Evolutionary conservation across 805 yeast species (phyloP), one percentile per base, ranked within the genome.

Genomic region (Nadsonia fulvescens): DNA sequence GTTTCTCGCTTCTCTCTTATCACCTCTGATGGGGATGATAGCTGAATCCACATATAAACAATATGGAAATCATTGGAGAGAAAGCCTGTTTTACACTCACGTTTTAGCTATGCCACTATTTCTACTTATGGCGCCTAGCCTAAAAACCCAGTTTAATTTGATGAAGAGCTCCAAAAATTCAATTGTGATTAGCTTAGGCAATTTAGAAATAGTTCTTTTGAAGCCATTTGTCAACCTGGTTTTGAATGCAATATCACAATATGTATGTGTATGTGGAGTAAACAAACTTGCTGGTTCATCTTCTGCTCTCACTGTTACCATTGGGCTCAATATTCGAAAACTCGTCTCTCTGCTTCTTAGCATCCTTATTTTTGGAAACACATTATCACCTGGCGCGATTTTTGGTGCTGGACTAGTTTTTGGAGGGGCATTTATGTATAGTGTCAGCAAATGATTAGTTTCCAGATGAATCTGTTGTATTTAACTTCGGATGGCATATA

Each of bases 241-340:
- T 3, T 34, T 54, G 8, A 71, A 70, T 38, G 56, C 58, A 10
- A 9, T 55, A 1, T 65, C 77, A 1, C 79, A 71, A 44, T 56
- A 61, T 35, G 27, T 67, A 3, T 76, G 91, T 40, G 66, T 71
- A 2, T 48, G 63, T 8, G 82, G 86, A 4, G 86, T 75, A 8
- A 72, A 70, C 39, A 54, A 54, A 38, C 49, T 76, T 13, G 67
- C 71, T 0, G 65, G 73, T 11, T 44, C 44, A 5, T 58, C 71
- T 1, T 54, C 63, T n/a, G 73, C 83, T 0, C 43, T 76, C 22
- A 69, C 78, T 0, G 63, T 75, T 2, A 60, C 70, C 0, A 63
- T 76, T 8, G 63, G 70, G 1, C 50, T 75, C 14, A 53, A 70
- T 18, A 44, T 73, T 7, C 56, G 89, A 24, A 71, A 74, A 44